Evolutionary conservation across 2,329 filamentous ascomycete species (phyloP).

Genomic region (Emergomyces pasteurianus): DNA sequence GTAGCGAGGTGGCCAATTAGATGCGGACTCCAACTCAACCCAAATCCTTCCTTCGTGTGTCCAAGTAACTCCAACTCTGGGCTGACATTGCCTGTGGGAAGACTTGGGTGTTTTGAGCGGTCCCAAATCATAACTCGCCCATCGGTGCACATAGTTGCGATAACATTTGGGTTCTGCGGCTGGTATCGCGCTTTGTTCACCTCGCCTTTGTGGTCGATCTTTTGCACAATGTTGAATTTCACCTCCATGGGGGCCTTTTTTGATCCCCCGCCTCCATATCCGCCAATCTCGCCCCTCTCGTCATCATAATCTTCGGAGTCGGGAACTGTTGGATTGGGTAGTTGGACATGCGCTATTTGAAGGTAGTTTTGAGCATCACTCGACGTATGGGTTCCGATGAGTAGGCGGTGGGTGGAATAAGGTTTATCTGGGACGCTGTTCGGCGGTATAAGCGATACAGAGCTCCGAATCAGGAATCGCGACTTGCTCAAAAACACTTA

Average conservation of each 20-base stretch:
- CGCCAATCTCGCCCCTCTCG: slow-evolving; percentile 82
- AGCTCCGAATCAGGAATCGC: background rate
- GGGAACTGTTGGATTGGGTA: slow-evolving; percentile 60
- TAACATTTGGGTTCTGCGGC: slow-evolving; percentile 92
- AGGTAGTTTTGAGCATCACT: slow-evolving; percentile 78
- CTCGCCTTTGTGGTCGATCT: slow-evolving; percentile 90
- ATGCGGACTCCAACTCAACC: slow-evolving; percentile 84
- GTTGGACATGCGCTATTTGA: slow-evolving; percentile 86
- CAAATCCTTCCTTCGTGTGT: slow-evolving; percentile 82
- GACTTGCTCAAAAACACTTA: slow-evolving; percentile 23
- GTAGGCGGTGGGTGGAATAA: slow-evolving; percentile 73
- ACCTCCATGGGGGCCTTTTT: slow-evolving; percentile 59
- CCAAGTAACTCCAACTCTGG: slow-evolving; percentile 77
- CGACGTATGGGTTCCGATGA: slow-evolving; percentile 91
- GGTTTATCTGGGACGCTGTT: slow-evolving; percentile 65
- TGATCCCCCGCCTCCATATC: slow-evolving; percentile 60
- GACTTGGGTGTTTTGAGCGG: slow-evolving; percentile 78
- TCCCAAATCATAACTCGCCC: slow-evolving; percentile 88
- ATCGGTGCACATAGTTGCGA: slow-evolving; percentile 84
- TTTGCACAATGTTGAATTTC: slow-evolving; percentile 86
- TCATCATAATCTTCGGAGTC: slow-evolving; percentile 83
- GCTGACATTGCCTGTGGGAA: slow-evolving; percentile 61
- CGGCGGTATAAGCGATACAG: background rate
- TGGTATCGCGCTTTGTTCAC: slow-evolving; percentile 98
- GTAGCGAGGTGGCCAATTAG: slow-evolving; percentile 70